Percentiles rank a stretch among this genome's conserved stretches.
Evolutionary conservation across 2,329 filamentous ascomycete species (phyloP).

Genomic region (Cladosporium sp.): DNA sequence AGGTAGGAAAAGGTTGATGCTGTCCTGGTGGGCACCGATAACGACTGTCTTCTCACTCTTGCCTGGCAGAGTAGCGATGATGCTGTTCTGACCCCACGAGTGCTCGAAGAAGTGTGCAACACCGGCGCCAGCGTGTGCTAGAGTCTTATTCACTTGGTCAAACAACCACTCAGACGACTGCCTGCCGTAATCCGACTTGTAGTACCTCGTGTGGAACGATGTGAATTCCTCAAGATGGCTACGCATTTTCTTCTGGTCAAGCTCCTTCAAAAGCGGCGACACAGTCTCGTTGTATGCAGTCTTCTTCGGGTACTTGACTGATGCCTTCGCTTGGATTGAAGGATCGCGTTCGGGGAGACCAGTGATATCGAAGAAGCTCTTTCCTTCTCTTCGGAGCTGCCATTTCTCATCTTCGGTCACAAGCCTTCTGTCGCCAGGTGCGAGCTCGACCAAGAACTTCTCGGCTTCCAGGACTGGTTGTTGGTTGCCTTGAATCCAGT

Average conservation of each 20-base stretch:
- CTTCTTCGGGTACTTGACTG: slow-evolving; percentile 62
- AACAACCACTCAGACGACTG: slow-evolving; percentile 88
- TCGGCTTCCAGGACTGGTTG: slow-evolving; percentile 36
- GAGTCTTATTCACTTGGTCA: slow-evolving; percentile 65
- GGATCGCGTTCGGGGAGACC: slow-evolving; percentile 57
- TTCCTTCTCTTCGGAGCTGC: slow-evolving; percentile 74
- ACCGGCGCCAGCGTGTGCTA: slow-evolving; percentile 70
- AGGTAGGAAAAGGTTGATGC: slow-evolving; percentile 87
- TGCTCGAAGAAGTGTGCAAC: slow-evolving; percentile 72
- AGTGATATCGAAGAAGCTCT: slow-evolving; percentile 94
- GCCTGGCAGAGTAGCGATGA: slow-evolving; percentile 89
- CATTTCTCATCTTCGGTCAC: slow-evolving; percentile 95
- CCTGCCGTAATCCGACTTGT: slow-evolving; percentile 71
- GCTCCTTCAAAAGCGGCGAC: slow-evolving; percentile 59
- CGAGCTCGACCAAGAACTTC: slow-evolving; percentile 74
- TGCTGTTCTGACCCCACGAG: slow-evolving; percentile 81
- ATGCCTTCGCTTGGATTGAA: not conserved
- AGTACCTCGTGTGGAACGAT: slow-evolving; percentile 77
- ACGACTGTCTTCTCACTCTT: slow-evolving; percentile 79
- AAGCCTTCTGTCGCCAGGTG: slow-evolving; percentile 78
- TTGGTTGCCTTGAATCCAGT: slow-evolving; percentile 10
- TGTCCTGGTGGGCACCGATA: slow-evolving; percentile 81
- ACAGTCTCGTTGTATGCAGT: slow-evolving; percentile 64
- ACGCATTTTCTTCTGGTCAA: slow-evolving; percentile 73
- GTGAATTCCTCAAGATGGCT: slow-evolving; percentile 74